A percentile compares a stretch with the other conserved stretches of the same genome.
phyloP scores from a whole-genome alignment of 2,329 filamentous ascomycete species.

The Aspergillus fumigatus region DNA sequence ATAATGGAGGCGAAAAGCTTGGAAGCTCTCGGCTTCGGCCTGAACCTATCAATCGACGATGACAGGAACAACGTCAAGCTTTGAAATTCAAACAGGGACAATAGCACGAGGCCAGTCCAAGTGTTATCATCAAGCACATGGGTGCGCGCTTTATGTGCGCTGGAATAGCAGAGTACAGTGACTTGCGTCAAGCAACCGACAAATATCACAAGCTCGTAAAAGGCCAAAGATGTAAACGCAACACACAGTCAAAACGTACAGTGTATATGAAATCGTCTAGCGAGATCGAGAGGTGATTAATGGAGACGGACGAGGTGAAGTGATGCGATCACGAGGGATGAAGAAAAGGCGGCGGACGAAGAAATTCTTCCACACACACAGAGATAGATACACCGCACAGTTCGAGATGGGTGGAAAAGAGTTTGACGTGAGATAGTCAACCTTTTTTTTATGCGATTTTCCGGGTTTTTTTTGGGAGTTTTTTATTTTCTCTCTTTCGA shows the following conservation, averaged over 20 bases:
- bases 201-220: background rate
- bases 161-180: background rate
- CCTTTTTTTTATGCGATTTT: constrained; percentile 37
- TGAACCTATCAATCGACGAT: background rate
- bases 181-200: background rate
- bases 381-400: constrained; percentile 32
- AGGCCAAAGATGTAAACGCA: background rate
- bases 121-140: background rate
- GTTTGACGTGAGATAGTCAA: constrained; percentile 16
- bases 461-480: constrained; percentile 35
- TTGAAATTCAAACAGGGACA: background rate
- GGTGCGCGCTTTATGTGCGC: background rate
- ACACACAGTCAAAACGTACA: constrained; percentile 10
- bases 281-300: constrained; percentile 4
- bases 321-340: constrained; percentile 14
- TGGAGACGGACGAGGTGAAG: constrained; percentile 6
- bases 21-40: background rate
- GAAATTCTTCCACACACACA: constrained; percentile 21
- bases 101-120: background rate
- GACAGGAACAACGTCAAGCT: background rate
- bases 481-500: constrained; percentile 31
- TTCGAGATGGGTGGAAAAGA: constrained; percentile 23
- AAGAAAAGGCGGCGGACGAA: constrained; percentile 19
- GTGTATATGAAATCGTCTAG: constrained; percentile 7
- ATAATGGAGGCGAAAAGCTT: background rate